These are phyloP conservation scores for Umbellularia californica DNA, from an alignment of 164 flowering plant genomes.

Conservation along the genomic window DNA sequence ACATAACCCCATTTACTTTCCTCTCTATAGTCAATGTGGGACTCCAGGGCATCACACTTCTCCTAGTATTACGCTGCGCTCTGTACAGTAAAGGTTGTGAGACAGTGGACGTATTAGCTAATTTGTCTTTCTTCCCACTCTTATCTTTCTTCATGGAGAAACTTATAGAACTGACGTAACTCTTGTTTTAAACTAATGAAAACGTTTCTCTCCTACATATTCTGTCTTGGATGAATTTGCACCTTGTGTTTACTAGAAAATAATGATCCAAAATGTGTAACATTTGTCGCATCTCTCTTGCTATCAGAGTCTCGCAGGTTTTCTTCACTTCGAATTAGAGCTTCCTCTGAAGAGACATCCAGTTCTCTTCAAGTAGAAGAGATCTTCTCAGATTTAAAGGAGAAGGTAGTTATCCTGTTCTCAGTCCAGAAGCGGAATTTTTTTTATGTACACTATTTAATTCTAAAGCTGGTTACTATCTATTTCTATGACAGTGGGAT, in stretches of 20 bases:
- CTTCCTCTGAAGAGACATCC: constrained; percentile 65
- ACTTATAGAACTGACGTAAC: too few species aligned
- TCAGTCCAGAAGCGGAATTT: background rate
- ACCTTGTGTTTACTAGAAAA: background rate
- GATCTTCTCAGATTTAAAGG: constrained; percentile 68
- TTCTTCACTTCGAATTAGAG: constrained; percentile 47
- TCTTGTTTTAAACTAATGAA: too few species aligned
- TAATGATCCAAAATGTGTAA: background rate
- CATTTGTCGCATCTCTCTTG: background rate
- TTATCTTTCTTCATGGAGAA: too few species aligned
- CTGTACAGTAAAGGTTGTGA: too few species aligned
- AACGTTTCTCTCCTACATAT: background rate
- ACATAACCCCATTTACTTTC: too few species aligned
- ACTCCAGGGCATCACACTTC: too few species aligned
- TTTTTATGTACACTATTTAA: background rate
- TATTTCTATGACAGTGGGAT: constrained; percentile 63
- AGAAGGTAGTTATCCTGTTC: constrained; percentile 55
- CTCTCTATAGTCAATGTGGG: too few species aligned
- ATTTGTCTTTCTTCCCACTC: too few species aligned
- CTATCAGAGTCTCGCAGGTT: constrained; percentile 49
- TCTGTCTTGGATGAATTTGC: background rate
- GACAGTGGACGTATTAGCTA: too few species aligned
- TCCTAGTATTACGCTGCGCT: too few species aligned
- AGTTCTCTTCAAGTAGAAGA: constrained; percentile 53
- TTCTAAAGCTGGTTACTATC: constrained; percentile 3